Conservation (phyloP, 495 filamentous ascomycete genomes). For the Aspergillus mulundensis region DNA sequence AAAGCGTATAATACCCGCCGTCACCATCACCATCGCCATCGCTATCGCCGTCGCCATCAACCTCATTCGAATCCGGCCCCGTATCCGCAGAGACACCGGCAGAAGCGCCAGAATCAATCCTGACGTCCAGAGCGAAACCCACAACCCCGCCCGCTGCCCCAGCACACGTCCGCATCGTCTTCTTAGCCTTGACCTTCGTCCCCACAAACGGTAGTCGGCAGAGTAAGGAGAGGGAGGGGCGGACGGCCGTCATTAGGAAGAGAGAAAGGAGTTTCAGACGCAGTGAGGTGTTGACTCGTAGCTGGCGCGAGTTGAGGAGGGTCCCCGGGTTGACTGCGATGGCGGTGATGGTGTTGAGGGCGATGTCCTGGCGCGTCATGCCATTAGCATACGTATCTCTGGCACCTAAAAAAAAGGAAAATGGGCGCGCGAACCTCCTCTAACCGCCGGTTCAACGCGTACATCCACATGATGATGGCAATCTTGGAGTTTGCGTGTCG, state of each 20-base stretch:
- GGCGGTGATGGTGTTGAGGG: constrained; percentile 38
- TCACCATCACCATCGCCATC: constrained; percentile 18
- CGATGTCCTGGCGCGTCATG: constrained; percentile 19
- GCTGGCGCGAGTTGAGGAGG: constrained; percentile 41
- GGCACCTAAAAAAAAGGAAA: too few relatives aligned
- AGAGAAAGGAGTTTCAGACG: background rate
- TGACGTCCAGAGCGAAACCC: constrained; percentile 25
- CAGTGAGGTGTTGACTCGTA: constrained; percentile 36
- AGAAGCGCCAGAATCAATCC: constrained; percentile 10
- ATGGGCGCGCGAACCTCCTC: constrained; percentile 26
- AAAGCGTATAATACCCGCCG: constrained; percentile 36
- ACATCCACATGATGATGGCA: constrained; percentile 41
- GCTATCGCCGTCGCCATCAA: background rate
- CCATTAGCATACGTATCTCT: background rate
- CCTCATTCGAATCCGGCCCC: too few relatives aligned
- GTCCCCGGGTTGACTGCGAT: constrained; percentile 45
- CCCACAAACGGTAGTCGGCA: constrained; percentile 12
- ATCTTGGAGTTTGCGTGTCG: constrained; percentile 43
- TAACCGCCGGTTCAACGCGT: constrained; percentile 39
- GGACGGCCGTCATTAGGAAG: constrained; percentile 10
- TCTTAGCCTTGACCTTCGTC: constrained; percentile 4
- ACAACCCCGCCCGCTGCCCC: constrained; percentile 36
- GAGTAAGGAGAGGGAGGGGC: constrained; percentile 30
- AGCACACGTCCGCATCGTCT: constrained; percentile 26
- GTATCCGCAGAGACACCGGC: background rate